Base-by-base conservation (phyloP, 164 flowering plant genomes). In the Cinnamomum chago region DNA sequence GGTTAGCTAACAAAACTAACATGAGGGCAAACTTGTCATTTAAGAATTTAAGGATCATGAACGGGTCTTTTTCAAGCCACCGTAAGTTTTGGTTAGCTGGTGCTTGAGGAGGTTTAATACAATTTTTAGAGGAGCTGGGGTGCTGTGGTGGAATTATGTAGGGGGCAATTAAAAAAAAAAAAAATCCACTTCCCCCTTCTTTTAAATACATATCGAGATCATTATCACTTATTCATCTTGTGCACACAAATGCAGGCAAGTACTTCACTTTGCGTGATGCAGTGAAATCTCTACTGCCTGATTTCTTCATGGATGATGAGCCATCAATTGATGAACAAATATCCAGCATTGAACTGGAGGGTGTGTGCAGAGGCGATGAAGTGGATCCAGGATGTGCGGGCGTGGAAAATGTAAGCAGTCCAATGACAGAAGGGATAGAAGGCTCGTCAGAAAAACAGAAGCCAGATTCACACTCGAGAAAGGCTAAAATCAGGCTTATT, bases 231-330 rank as follows among this genome's bases (percentile, higher is more conserved):
- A 27, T 20, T 27, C 15, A 15, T 40, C 50, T 22, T 24, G 7
- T 70, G 55, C 40, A 20, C 50, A 15, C 24, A 50, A 18, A 62
- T 80, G 85, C 94, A 93, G 99, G 98, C 60, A 86, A 79, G 82
- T 85, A 73, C 84, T 87, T 90, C 80, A 88, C 88, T 22, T 82
- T 95, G 75, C 55, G 47, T 72, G 97, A 94, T 79, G 97, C 95
- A 4, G 40, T 96, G 27, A 90, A 81, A 81, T 62, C 71, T 73
- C 87, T 96, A 24, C 81, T 93, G 22, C 97, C 98, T 1, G 92
- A 89, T 68, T 80, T 81, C 52, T 87, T 88, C 72, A 64, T 71
- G 15, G 84, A 77, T 18, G 83, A 81, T 18, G 83, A 81, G 65
- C 47, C 83, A 68, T 73, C 72, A 15, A 71, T 70, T 2, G 79